Percentiles rank a stretch among this genome's conserved stretches.
These are phyloP conservation scores for Podila verticillata DNA, from an alignment of 192 early-diverging fungal species.

Conservation along the genomic window DNA sequence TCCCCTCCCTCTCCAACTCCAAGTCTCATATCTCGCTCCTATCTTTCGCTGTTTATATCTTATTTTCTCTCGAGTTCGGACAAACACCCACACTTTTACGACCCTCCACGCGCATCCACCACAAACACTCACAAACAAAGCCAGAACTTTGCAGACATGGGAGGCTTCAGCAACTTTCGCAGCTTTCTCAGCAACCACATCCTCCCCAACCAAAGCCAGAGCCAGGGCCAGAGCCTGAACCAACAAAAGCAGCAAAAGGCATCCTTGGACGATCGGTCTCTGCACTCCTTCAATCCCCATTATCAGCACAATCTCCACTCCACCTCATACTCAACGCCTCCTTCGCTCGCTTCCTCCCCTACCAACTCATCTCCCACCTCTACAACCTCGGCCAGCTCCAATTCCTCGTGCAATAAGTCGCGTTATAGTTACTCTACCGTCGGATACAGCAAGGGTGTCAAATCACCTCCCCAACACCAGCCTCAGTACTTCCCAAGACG, in stretches of 20 bases:
- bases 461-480: background rate
- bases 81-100: background rate
- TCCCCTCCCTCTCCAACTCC: background rate
- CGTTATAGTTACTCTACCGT: background rate
- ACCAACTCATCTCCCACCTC: constrained; percentile 48
- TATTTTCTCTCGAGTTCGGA: constrained; percentile 5
- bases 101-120: constrained; percentile 1
- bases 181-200: constrained; percentile 38
- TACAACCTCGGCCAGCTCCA: constrained; percentile 20
- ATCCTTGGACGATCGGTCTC: constrained; percentile 32
- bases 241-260: constrained; percentile 12
- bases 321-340: constrained; percentile 37
- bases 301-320: constrained; percentile 46
- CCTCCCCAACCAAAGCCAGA: constrained; percentile 7
- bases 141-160: constrained; percentile 19
- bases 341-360: constrained; percentile 40
- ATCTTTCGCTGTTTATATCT: constrained; percentile 3
- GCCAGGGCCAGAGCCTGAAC: background rate
- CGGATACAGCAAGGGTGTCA: background rate
- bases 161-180: constrained; percentile 39
- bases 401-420: background rate
- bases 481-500: background rate
- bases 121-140: background rate
- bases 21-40: constrained; percentile 3
- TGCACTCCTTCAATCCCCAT: constrained; percentile 12